A percentile compares a stretch with the other conserved stretches of the same genome.
These are phyloP conservation scores for Tephrocybe sp. DNA, from an alignment of 768 basidiomycete genomes.

Conservation along the genomic window DNA sequence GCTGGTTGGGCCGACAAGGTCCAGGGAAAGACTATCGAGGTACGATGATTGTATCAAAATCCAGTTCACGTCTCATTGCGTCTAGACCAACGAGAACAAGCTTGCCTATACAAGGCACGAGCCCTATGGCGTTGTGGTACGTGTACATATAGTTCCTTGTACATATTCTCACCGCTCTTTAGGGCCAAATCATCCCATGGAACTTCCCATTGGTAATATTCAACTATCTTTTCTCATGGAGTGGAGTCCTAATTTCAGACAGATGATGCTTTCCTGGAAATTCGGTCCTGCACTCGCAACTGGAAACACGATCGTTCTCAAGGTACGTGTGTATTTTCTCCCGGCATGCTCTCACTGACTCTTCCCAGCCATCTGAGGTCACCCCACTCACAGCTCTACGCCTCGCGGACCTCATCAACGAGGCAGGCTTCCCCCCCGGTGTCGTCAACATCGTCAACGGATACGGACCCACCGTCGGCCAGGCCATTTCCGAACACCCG, in stretches of 20 bases:
- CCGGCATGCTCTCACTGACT: neutral
- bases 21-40: conserved; percentile 68
- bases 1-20: conserved; percentile 89
- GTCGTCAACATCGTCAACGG: conserved; percentile 71
- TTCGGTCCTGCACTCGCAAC: conserved; percentile 31
- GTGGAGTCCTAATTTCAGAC: neutral
- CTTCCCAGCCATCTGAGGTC: conserved; percentile 56
- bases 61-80: too few relatives aligned
- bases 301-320: conserved; percentile 67
- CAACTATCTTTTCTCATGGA: neutral
- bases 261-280: conserved; percentile 30
- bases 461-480: conserved; percentile 59
- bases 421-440: conserved; percentile 73
- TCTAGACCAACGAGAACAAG: conserved; percentile 27
- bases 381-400: conserved; percentile 63
- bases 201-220: conserved; percentile 35
- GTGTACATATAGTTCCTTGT: conserved; percentile 3
- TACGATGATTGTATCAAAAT: too few relatives aligned
- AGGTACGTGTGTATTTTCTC: conserved; percentile 13
- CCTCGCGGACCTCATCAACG: conserved; percentile 48
- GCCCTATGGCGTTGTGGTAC: conserved; percentile 51
- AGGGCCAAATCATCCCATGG: conserved; percentile 62
- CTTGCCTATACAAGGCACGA: conserved; percentile 43
- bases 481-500: conserved; percentile 61
- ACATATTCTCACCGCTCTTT: neutral